Evolutionary conservation across 1,139 yeast species (phyloP).

Genomic region (Hyphopichia fennica): DNA sequence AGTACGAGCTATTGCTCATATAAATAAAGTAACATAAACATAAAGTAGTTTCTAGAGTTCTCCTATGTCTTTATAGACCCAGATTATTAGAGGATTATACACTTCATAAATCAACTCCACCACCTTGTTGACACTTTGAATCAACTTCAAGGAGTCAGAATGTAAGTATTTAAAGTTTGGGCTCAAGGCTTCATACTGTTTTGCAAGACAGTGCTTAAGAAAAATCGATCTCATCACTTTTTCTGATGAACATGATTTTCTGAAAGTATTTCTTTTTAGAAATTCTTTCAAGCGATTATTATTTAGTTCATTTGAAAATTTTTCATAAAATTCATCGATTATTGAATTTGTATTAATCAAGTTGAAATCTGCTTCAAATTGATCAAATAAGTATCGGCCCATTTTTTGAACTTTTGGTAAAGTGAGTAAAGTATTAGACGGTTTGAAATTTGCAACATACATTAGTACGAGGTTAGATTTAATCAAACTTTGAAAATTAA

Average conservation of each 20-base stretch:
- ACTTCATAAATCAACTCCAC: constrained; percentile 18
- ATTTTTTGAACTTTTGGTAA: neutral
- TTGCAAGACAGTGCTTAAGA: neutral
- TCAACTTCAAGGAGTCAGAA: neutral
- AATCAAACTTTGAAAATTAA: neutral
- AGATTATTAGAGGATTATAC: constrained; percentile 29
- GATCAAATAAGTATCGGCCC: neutral
- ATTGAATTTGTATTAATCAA: neutral
- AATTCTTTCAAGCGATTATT: too few relatives aligned
- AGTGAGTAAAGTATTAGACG: neutral
- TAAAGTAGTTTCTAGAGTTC: constrained; percentile 7
- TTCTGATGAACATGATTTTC: neutral
- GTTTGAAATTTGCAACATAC: neutral
- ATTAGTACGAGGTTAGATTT: neutral
- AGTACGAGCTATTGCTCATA: neutral
- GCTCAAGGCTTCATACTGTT: neutral
- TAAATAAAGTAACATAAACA: neutral
- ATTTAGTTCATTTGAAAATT: neutral
- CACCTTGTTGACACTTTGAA: neutral
- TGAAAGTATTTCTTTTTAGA: neutral
- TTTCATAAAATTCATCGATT: neutral
- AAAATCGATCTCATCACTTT: neutral
- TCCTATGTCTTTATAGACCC: constrained; percentile 32
- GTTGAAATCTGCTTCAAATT: neutral
- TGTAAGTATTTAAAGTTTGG: neutral